These are phyloP conservation scores for Eleusine coracana DNA, from an alignment of 176 grass and related monocot genomes.

Conservation along the genomic window DNA sequence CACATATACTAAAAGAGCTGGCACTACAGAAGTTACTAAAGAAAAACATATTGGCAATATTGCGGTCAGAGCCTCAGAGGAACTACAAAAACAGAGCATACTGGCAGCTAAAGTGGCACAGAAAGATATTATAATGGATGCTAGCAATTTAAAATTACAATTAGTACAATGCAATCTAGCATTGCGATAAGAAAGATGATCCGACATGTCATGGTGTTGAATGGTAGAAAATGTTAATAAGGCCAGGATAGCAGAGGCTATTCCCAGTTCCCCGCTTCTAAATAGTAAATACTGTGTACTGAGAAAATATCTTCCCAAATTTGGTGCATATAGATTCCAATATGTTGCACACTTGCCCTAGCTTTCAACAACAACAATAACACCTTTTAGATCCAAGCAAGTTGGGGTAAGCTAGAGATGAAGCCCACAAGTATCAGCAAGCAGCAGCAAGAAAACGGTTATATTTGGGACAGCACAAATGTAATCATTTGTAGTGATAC, in stretches of 20 bases:
- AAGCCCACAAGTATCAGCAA: neutral
- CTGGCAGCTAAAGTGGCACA: neutral
- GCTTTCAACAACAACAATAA: neutral
- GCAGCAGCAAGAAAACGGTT: neutral
- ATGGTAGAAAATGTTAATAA: conserved; percentile 22
- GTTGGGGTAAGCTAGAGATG: no score
- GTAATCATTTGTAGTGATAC: neutral
- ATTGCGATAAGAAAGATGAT: conserved; percentile 24
- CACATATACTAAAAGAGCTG: conserved; percentile 5
- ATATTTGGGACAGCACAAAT: neutral
- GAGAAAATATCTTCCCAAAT: neutral
- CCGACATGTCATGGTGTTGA: conserved; percentile 9
- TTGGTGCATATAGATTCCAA: neutral
- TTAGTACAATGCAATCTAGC: neutral
- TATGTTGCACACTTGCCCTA: neutral
- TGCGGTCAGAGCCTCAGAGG: neutral
- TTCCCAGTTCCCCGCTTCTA: neutral
- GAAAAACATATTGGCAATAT: neutral
- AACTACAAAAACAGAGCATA: neutral
- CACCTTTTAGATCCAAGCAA: no score
- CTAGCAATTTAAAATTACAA: conserved; percentile 11
- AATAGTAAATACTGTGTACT: neutral
- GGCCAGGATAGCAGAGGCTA: neutral
- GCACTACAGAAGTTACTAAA: neutral
- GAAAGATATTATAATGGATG: neutral